A percentile compares a stretch with the other conserved stretches of the same genome.
Conservation (phyloP, 352 stramenopile genomes). For the Phytophthora cryptogea region DNA sequence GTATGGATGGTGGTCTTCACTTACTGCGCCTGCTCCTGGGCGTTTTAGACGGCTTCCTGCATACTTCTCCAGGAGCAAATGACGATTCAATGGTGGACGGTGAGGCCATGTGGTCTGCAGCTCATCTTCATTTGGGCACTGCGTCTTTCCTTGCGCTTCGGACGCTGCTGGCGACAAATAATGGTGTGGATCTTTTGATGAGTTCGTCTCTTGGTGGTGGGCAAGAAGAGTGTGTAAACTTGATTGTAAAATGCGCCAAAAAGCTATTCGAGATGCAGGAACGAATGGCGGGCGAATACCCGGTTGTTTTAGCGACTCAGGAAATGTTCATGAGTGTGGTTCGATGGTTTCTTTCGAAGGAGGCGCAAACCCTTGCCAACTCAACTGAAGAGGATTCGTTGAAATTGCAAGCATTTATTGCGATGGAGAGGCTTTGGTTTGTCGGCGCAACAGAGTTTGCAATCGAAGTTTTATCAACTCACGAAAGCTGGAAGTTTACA, state of each 20-base stretch:
- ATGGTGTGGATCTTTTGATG: slow-evolving; percentile 51
- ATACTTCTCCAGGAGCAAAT: slow-evolving; percentile 32
- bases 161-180: slow-evolving; percentile 37
- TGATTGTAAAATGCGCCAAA: slow-evolving; percentile 57
- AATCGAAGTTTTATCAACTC: slow-evolving; percentile 57
- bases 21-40: slow-evolving; percentile 55
- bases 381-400: neutral
- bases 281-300: slow-evolving; percentile 51
- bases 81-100: slow-evolving; percentile 19
- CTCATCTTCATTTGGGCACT: slow-evolving; percentile 51
- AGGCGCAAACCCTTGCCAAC: slow-evolving; percentile 39
- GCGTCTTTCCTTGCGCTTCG: slow-evolving; percentile 50
- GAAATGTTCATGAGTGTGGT: slow-evolving; percentile 62
- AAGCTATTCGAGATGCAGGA: slow-evolving; percentile 72
- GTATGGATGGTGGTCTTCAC: slow-evolving; percentile 54
- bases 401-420: slow-evolving; percentile 22
- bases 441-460: slow-evolving; percentile 58
- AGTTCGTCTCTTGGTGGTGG: slow-evolving; percentile 43
- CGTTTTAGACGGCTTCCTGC: slow-evolving; percentile 62
- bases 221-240: slow-evolving; percentile 55
- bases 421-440: slow-evolving; percentile 51
- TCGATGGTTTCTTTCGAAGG: slow-evolving; percentile 59
- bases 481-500: slow-evolving; percentile 72
- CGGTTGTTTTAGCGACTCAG: slow-evolving; percentile 52
- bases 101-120: slow-evolving; percentile 32